A percentile compares a stretch with the other conserved stretches of the same genome.
Evolutionary conservation across 2,329 filamentous ascomycete species (phyloP).

Genomic region (Pseudopyrenochaeta lycopersici): DNA sequence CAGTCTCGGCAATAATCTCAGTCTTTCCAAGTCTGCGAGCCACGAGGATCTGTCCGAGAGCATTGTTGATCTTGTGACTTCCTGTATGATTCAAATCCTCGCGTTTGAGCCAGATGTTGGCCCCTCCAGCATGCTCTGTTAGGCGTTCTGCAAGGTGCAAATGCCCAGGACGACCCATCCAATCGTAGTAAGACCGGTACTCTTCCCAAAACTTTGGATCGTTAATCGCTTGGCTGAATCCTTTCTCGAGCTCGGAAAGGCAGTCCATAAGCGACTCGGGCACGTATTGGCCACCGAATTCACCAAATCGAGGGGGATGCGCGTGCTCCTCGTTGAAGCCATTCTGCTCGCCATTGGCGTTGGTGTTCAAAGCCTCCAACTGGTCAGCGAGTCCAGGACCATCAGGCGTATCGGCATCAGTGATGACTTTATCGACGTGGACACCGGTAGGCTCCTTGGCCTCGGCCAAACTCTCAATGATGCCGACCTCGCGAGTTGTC

Average conservation of each 20-base stretch:
- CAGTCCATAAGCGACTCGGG: slow-evolving; percentile 99
- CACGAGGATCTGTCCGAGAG: slow-evolving; percentile 88
- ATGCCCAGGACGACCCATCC: slow-evolving; percentile 94
- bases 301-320: slow-evolving; percentile 87
- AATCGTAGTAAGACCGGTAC: slow-evolving; percentile 93
- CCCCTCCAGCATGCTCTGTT: slow-evolving; percentile 87
- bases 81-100: slow-evolving; percentile 98
- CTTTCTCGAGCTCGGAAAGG: slow-evolving; percentile 85
- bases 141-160: slow-evolving; percentile 88
- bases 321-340: slow-evolving; percentile 55
- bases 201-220: slow-evolving; percentile 97
- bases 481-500: slow-evolving; percentile 72
- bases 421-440: slow-evolving; percentile 74
- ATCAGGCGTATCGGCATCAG: slow-evolving; percentile 62
- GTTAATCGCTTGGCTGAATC: slow-evolving; percentile 86
- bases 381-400: slow-evolving; percentile 80
- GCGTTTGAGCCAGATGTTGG: slow-evolving; percentile 97
- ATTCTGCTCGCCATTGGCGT: slow-evolving; percentile 35
- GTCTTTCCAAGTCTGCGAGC: slow-evolving; percentile 90
- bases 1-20: slow-evolving; percentile 97
- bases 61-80: slow-evolving; percentile 99
- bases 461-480: slow-evolving; percentile 72
- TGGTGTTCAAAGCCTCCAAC: slow-evolving; percentile 80
- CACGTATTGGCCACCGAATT: slow-evolving; percentile 97
- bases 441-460: slow-evolving; percentile 70